Evolutionary conservation across 2,329 filamentous ascomycete genomes (phyloP), one percentile per base, ranked within the genome.

Genomic region (Talaromyces sp.): DNA sequence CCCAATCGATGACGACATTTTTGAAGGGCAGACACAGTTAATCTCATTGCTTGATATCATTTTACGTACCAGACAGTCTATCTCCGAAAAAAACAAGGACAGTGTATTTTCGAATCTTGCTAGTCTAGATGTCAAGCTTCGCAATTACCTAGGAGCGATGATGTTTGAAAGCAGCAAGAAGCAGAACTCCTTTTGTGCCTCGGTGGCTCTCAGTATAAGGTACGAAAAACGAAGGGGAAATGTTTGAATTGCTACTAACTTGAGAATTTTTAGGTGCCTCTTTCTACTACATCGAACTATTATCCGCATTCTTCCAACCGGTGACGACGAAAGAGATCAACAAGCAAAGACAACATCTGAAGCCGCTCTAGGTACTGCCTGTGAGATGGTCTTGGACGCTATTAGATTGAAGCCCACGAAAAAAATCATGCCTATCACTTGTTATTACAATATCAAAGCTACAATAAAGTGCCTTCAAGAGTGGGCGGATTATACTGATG

Each of bases 171-270:
- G 55, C 26, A 52, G 41, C 41, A 53, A 31, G 31, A 55, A 46
- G 14, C 54, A 52, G 17, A 58, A 38, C 21, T 29, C 38, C 1
- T 35, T 61, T n/a, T 58, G 59, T 24, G 57, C 55, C n/a, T 26
- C 56, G 46, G 59, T 61, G 8, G 59, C 59, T 31, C 43, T 61
- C 31, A 55, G 50, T 21, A 51, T 61, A 21, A 61, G 59, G 59
- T 52, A 55, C 6, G 55, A 4, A 41, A 4, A 1, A 7, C 11
- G 17, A 9, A 1, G n/a, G 1, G 3, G 11, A 11, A 21, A 19
- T 24, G 3, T 11, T 2, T 55, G 8, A 5, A 38, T 13, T 43
- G 35, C 58, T n/a, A 7, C 24, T 52, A 10, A 27, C 4, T 4
- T 27, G 11, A 5, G 11, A 19, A 35, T 29, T 43, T 2, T 32